Percentiles rank a stretch among this genome's conserved stretches.
phyloP scores from a whole-genome alignment of 257 asterid species.

The Solanum lycopersicoides region DNA sequence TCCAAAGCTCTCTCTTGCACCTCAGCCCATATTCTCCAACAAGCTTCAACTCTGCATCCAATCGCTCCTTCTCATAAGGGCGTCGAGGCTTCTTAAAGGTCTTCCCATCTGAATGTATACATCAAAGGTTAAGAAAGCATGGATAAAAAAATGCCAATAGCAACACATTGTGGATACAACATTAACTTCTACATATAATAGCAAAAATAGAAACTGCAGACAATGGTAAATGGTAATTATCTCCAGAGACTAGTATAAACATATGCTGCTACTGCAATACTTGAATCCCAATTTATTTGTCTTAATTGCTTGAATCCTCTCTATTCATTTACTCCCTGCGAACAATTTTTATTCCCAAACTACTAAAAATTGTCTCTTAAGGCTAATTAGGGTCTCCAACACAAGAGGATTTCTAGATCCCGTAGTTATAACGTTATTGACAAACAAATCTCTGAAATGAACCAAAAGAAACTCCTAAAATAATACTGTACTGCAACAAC shows the following conservation, averaged over 20 bases:
- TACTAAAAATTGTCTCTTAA: background rate
- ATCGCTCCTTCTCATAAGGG: conserved; percentile 54
- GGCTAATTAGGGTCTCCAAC: background rate
- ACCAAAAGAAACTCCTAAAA: background rate
- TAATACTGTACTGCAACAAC: background rate
- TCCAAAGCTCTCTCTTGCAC: conserved; percentile 41
- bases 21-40: conserved; percentile 46
- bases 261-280: background rate
- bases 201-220: background rate
- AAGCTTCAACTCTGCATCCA: conserved; percentile 55
- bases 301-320: background rate
- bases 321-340: background rate
- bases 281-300: background rate
- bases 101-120: background rate
- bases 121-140: background rate
- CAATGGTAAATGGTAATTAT: background rate
- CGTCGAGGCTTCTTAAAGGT: conserved; percentile 41
- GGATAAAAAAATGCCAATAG: background rate
- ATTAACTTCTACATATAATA: background rate
- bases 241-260: background rate
- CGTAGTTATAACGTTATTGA: background rate
- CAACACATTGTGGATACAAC: background rate
- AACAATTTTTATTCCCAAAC: background rate
- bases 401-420: background rate
- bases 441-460: background rate